phyloP scores from a whole-genome alignment of 306 rosid genomes.

The Gastrolobium villosum region DNA sequence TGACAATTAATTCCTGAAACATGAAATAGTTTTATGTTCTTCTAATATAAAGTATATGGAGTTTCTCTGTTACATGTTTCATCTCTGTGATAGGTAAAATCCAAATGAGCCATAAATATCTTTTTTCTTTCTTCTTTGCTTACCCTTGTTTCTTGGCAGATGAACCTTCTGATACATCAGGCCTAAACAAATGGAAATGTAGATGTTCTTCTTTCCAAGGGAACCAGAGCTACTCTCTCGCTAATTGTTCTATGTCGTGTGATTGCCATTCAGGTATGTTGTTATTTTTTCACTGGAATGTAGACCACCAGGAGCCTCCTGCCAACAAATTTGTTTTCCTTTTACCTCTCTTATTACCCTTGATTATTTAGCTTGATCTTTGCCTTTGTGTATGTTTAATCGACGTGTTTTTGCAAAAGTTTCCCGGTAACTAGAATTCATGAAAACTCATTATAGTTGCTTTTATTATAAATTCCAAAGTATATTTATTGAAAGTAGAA shows the following conservation, averaged over 20 bases:
- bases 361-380: slow-evolving; percentile 1
- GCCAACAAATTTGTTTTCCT: neutral
- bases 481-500: neutral
- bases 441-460: neutral
- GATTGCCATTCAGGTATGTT: slow-evolving; percentile 77
- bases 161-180: slow-evolving; percentile 60
- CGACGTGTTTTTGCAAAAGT: neutral
- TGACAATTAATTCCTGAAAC: slow-evolving; percentile 3
- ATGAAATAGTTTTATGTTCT: slow-evolving; percentile 14
- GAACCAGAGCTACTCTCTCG: slow-evolving; percentile 60
- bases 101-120: slow-evolving; percentile 11
- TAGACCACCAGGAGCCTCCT: neutral
- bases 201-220: slow-evolving; percentile 70
- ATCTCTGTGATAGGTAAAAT: slow-evolving; percentile 19
- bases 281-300: slow-evolving; percentile 33
- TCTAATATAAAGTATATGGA: slow-evolving; percentile 20
- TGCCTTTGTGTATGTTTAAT: neutral
- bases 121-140: neutral
- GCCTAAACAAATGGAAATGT: slow-evolving; percentile 78
- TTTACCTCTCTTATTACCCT: neutral
- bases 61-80: slow-evolving; percentile 24
- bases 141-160: slow-evolving; percentile 58
- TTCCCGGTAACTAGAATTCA: neutral
- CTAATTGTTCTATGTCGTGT: slow-evolving; percentile 88
- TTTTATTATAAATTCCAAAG: slow-evolving; percentile 29